Percentiles rank a stretch among this genome's conserved stretches.
phyloP scores from a whole-genome alignment of 2,329 filamentous ascomycete genomes.

The Beauveria sp. region DNA sequence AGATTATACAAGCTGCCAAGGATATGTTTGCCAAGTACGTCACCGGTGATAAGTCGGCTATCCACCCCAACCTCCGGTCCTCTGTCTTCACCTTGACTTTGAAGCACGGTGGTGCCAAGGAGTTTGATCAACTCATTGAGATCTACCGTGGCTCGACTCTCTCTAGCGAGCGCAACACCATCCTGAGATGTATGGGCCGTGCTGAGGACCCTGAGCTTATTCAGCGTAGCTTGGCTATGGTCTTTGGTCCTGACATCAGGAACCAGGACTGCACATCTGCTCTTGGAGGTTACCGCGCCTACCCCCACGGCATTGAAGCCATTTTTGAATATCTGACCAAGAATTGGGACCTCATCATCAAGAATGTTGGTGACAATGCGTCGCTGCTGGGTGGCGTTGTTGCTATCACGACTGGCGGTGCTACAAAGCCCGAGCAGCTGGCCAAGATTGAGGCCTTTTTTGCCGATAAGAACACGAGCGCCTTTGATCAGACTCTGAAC shows the following conservation, averaged over 20 bases:
- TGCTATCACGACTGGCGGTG: slow-evolving; percentile 71
- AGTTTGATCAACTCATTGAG: slow-evolving; percentile 64
- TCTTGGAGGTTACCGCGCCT: slow-evolving; percentile 67
- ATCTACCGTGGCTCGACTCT: slow-evolving; percentile 64
- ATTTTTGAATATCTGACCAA: slow-evolving; percentile 77
- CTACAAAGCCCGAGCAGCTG: slow-evolving; percentile 70
- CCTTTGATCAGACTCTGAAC: slow-evolving; percentile 81
- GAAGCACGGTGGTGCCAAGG: slow-evolving; percentile 67
- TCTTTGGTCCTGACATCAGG: slow-evolving; percentile 76
- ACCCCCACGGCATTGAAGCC: slow-evolving; percentile 69
- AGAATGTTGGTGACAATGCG: slow-evolving; percentile 76
- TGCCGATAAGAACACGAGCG: slow-evolving; percentile 67
- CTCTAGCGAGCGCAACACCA: slow-evolving; percentile 81
- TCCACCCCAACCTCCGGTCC: slow-evolving; percentile 85
- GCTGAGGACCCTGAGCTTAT: slow-evolving; percentile 73
- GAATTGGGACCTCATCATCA: slow-evolving; percentile 79
- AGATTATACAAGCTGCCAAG: slow-evolving; percentile 70
- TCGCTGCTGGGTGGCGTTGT: slow-evolving; percentile 82
- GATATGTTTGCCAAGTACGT: slow-evolving; percentile 87
- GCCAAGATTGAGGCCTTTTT: slow-evolving; percentile 77
- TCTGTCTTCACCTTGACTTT: slow-evolving; percentile 81
- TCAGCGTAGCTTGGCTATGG: slow-evolving; percentile 67
- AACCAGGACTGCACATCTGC: slow-evolving; percentile 93
- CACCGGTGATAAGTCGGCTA: slow-evolving; percentile 67
- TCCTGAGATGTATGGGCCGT: slow-evolving; percentile 74